A percentile compares a stretch with the other conserved stretches of the same genome.
Evolutionary conservation across 2,329 filamentous ascomycete species (phyloP).

Genomic region (Xylariaceae sp.): DNA sequence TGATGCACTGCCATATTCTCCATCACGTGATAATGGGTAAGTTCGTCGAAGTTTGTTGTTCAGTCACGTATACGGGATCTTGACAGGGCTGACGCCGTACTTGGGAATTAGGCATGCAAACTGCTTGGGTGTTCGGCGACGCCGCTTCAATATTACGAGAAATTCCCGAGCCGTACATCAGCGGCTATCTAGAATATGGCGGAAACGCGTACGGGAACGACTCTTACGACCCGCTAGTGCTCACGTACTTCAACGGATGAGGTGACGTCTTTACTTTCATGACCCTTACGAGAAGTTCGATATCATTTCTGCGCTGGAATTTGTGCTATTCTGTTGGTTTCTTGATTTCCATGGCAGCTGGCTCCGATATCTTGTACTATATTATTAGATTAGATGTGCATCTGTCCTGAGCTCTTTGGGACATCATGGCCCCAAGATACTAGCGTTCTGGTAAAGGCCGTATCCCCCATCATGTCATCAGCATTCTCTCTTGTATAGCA

Average conservation of each 20-base stretch:
- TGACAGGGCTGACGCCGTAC: background rate
- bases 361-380: background rate
- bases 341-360: background rate
- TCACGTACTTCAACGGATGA: conserved; percentile 24
- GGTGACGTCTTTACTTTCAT: background rate
- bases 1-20: conserved; percentile 58
- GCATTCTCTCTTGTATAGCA: background rate
- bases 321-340: background rate
- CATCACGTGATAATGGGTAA: conserved; percentile 56
- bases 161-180: conserved; percentile 35
- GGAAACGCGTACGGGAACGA: conserved; percentile 44
- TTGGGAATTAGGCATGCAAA: conserved; percentile 37
- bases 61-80: background rate
- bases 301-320: background rate
- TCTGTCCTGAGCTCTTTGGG: background rate
- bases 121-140: conserved; percentile 40
- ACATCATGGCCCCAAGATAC: background rate
- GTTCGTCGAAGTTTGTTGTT: conserved; percentile 18
- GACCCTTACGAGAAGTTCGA: conserved; percentile 1
- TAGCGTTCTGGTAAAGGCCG: background rate
- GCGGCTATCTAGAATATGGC: conserved; percentile 42
- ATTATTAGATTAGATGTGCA: background rate
- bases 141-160: conserved; percentile 35
- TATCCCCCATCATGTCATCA: background rate
- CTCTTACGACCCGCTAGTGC: conserved; percentile 33